phyloP scores from a whole-genome alignment of 164 flowering plant genomes.

The Santalum album region DNA sequence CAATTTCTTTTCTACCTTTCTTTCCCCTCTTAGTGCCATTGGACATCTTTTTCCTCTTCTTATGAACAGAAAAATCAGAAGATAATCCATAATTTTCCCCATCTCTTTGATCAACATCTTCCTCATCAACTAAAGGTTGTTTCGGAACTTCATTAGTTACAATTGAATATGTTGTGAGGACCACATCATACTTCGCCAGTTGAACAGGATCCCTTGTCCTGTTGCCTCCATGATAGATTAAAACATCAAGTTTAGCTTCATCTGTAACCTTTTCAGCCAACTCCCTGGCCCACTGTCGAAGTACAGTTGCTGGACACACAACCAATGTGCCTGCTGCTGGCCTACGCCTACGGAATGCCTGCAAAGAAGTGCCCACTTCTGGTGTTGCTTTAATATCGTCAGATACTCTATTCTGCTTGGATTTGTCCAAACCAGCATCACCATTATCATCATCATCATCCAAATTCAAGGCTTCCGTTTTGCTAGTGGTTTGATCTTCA shows the following conservation, averaged over 20 bases:
- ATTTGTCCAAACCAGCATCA: slow-evolving; percentile 20
- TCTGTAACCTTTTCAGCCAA: slow-evolving; percentile 73
- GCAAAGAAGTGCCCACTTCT: slow-evolving; percentile 25
- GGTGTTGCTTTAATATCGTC: slow-evolving; percentile 21
- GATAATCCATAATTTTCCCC: slow-evolving; percentile 56
- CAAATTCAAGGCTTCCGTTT: slow-evolving; percentile 69
- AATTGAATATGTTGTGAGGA: slow-evolving; percentile 88
- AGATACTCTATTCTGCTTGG: slow-evolving; percentile 26
- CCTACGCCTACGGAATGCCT: slow-evolving; percentile 36
- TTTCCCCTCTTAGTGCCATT: slow-evolving; percentile 46
- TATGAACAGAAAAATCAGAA: slow-evolving; percentile 47
- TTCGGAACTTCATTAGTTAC: slow-evolving; percentile 96
- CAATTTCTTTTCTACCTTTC: slow-evolving; percentile 49
- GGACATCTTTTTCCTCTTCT: slow-evolving; percentile 50
- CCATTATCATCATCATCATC: slow-evolving; percentile 66
- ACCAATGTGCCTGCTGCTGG: slow-evolving; percentile 89
- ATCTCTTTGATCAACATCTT: slow-evolving; percentile 52
- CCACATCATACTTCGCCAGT: slow-evolving; percentile 84
- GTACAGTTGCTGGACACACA: slow-evolving; percentile 95
- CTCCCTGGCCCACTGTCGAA: slow-evolving; percentile 94
- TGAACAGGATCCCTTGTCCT: slow-evolving; percentile 75
- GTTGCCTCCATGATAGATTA: slow-evolving; percentile 79
- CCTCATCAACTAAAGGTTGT: slow-evolving; percentile 73
- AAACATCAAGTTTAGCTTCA: slow-evolving; percentile 54
- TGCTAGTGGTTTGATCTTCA: slow-evolving; percentile 17